phyloP scores from a whole-genome alignment of 164 flowering plant genomes.

The Macadamia tetraphylla region DNA sequence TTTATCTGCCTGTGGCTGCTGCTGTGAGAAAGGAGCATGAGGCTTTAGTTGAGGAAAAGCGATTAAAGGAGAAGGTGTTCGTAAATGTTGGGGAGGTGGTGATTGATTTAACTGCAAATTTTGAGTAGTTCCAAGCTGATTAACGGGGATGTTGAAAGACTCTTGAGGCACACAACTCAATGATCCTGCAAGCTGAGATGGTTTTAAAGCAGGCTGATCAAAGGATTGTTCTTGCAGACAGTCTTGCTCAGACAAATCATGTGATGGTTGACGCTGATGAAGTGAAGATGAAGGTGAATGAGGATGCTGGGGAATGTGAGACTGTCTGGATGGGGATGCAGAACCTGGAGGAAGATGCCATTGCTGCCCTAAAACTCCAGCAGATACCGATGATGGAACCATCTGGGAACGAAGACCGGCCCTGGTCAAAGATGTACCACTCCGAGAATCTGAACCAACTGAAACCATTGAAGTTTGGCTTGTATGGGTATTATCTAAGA shows the following conservation, averaged over 20 bases:
- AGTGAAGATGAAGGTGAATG: constrained; percentile 34
- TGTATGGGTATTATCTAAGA: constrained; percentile 24
- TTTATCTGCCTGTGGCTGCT: constrained; percentile 22
- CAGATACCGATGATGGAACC: constrained; percentile 24
- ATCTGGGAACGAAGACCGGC: constrained; percentile 25
- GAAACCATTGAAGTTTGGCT: constrained; percentile 19
- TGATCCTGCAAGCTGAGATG: constrained; percentile 28
- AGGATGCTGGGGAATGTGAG: constrained; percentile 35
- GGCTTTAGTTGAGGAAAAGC: constrained; percentile 27
- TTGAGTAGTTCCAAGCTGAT: constrained; percentile 17
- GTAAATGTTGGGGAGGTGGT: constrained; percentile 23
- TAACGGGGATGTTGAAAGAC: constrained; percentile 16
- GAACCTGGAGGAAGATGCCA: constrained; percentile 28
- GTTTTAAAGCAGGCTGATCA: constrained; percentile 33
- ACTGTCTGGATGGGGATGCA: constrained; percentile 43
- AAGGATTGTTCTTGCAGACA: constrained; percentile 19
- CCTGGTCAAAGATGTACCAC: constrained; percentile 27
- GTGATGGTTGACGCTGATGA: constrained; percentile 23
- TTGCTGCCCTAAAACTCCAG: constrained; percentile 28
- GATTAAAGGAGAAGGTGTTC: constrained; percentile 22
- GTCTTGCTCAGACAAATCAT: constrained; percentile 34
- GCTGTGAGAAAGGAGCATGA: constrained; percentile 25
- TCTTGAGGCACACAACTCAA: constrained; percentile 24
- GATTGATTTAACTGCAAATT: constrained; percentile 15
- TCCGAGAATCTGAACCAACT: constrained; percentile 20